Evolutionary conservation across 2,329 filamentous ascomycete species (phyloP), one percentile per base, ranked within the genome.

Genomic region (Xylogone sp.): DNA sequence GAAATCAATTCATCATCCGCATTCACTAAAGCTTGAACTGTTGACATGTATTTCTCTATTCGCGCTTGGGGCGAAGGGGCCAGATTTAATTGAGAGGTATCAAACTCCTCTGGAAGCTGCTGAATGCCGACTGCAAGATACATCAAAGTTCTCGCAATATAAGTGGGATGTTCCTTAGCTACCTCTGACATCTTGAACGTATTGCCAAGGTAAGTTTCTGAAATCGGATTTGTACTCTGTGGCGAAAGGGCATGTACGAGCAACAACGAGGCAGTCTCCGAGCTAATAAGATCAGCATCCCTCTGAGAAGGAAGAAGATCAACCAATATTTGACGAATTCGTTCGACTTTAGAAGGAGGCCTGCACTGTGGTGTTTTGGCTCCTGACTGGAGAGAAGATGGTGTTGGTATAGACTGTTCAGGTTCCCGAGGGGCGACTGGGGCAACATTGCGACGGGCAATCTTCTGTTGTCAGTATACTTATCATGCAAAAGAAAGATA

Each of bases 1-100:
- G 60, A 62, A 0, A 72, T 55, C 0, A 79, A 59, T 1, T 71
- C 68, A 16, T 56, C 53, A 51, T 56, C 53, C 9, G 53, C 53
- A 20, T 49, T 56, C 5, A 56, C 34, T 21, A 62, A 55, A 3
- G 59, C 54, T 48, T 59, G 53, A 21, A 65, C 54, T 12, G 58
- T 59, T 6, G 55, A 48, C 19, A 65, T 49, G 34, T 58, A 62
- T 24, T 58, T 59, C 6, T 65, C 61, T 45, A 65, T 57, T 31
- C 63, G 58, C 3, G 53, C 48, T 42, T 60, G 52, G 19, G 56
- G 42, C 3, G 58, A 52, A n/a, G 59, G 54, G 8, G 48, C 43
- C 3, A 65, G 22, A 10, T 59, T 52, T 2, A 66, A 48, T 34
- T 48, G 46, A 21, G 22, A 56, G 6, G 43, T 52, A 42, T 65